These are phyloP conservation scores for Amphicarpaea edgeworthii DNA, from an alignment of 306 rosid species.

Conservation along the genomic window DNA sequence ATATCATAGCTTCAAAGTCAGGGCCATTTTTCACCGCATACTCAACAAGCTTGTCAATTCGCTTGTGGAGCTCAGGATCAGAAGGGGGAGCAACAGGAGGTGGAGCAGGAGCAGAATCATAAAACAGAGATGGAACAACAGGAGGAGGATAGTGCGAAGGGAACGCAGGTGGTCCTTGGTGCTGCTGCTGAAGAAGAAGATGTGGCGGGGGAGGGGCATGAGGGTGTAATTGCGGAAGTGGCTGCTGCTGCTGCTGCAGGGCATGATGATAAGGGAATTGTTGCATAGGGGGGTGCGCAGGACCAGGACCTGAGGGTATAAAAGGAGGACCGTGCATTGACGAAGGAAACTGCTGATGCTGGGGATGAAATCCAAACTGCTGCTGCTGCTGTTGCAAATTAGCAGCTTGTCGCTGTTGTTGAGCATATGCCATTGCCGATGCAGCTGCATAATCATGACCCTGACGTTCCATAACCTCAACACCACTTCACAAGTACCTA, in stretches of 20 bases:
- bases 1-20: conserved; percentile 93
- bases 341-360: conserved; percentile 85
- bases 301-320: conserved; percentile 84
- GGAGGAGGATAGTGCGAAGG: conserved; percentile 76
- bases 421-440: conserved; percentile 86
- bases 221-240: conserved; percentile 63
- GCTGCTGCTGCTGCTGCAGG: conserved; percentile 60
- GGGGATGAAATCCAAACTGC: conserved; percentile 87
- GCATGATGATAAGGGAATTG: conserved; percentile 81
- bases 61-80: conserved; percentile 94
- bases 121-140: conserved; percentile 65
- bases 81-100: conserved; percentile 78
- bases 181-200: conserved; percentile 77
- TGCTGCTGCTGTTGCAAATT: conserved; percentile 74
- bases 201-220: conserved; percentile 76
- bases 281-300: conserved; percentile 79
- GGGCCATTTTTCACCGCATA: conserved; percentile 93
- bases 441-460: conserved; percentile 87
- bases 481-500: conserved; percentile 38
- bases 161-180: conserved; percentile 68
- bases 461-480: conserved; percentile 76
- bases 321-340: conserved; percentile 84
- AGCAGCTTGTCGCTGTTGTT: conserved; percentile 76
- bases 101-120: conserved; percentile 68
- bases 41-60: conserved; percentile 91